These are phyloP conservation scores for Ceratocystiopsis brevicomis DNA, from an alignment of 2,329 filamentous ascomycete species.

Conservation along the genomic window DNA sequence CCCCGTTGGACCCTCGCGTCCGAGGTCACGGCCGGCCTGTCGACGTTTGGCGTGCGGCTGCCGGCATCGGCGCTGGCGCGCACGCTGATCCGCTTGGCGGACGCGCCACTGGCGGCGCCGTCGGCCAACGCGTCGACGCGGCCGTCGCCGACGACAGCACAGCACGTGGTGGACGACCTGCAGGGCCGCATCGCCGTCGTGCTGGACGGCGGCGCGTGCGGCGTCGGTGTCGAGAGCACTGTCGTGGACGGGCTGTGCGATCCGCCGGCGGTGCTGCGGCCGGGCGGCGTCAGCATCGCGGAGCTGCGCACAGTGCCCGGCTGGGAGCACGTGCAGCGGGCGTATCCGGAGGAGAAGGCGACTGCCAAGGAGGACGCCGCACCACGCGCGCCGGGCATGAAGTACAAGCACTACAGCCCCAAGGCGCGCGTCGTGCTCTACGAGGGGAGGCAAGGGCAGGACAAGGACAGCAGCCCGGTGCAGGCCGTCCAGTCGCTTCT, in stretches of 20 bases:
- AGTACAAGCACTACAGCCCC: conserved; percentile 95
- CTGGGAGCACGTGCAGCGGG: conserved; percentile 62
- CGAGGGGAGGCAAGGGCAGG: conserved; percentile 31
- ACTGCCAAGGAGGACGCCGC: conserved; percentile 1
- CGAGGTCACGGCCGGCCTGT: conserved; percentile 76
- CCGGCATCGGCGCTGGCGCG: conserved; percentile 70
- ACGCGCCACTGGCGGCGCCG: conserved; percentile 68
- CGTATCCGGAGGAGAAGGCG: conserved; percentile 30
- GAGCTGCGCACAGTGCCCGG: conserved; percentile 54
- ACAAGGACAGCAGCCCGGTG: conserved; percentile 14
- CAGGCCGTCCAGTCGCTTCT: conserved; percentile 1
- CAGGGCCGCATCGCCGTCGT: conserved; percentile 68
- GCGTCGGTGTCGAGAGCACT: conserved; percentile 87
- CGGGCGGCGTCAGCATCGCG: conserved; percentile 73
- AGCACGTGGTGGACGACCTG: conserved; percentile 81
- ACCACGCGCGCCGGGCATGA: conserved; percentile 89
- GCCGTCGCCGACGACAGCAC: conserved; percentile 76
- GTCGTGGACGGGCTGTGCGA: conserved; percentile 77
- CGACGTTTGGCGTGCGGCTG: conserved; percentile 80
- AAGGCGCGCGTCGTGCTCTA: conserved; percentile 72
- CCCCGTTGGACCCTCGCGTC: conserved; percentile 39
- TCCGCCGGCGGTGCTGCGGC: conserved; percentile 67
- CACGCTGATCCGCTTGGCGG: conserved; percentile 63
- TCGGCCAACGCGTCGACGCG: conserved; percentile 90
- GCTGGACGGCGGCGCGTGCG: conserved; percentile 70